Percentiles rank a stretch among this genome's conserved stretches.
These are phyloP conservation scores for Microstegium vimineum DNA, from an alignment of 176 grass and related monocot species.

Conservation along the genomic window DNA sequence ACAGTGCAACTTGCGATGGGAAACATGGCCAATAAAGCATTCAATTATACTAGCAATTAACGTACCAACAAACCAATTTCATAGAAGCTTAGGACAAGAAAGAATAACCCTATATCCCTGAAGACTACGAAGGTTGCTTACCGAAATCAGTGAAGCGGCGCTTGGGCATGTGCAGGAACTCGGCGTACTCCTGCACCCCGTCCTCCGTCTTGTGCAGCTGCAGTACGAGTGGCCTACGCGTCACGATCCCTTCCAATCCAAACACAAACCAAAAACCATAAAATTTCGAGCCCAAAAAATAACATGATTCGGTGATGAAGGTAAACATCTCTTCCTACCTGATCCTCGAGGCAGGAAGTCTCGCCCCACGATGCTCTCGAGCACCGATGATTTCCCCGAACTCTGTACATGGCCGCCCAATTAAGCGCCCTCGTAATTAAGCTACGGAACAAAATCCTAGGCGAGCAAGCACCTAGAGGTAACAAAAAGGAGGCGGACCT, in stretches of 20 bases:
- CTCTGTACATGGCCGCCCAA: slow-evolving; percentile 43
- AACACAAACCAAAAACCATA: not conserved
- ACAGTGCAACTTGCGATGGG: not conserved
- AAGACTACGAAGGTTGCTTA: slow-evolving; percentile 15
- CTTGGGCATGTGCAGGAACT: slow-evolving; percentile 76
- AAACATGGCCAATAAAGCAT: not conserved
- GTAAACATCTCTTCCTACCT: slow-evolving; percentile 29
- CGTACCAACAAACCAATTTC: not conserved
- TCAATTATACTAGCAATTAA: not conserved
- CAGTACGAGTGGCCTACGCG: slow-evolving; percentile 83
- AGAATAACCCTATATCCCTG: slow-evolving; percentile 3
- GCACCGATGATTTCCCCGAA: slow-evolving; percentile 88
- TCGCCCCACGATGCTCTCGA: slow-evolving; percentile 93
- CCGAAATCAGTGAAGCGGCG: slow-evolving; percentile 75
- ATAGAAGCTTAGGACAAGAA: not conserved
- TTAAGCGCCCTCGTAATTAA: not conserved
- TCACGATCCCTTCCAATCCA: slow-evolving; percentile 73
- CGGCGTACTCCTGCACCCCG: slow-evolving; percentile 63
- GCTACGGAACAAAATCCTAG: slow-evolving; percentile 14
- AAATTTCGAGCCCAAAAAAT: not conserved
- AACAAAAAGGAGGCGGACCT: slow-evolving; percentile 34
- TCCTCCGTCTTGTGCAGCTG: slow-evolving; percentile 80
- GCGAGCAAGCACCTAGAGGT: not conserved
- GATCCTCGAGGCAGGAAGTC: slow-evolving; percentile 94
- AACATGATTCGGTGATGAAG: not conserved